Conservation (phyloP, 2,329 filamentous ascomycete species). For the Scedosporium minutisporum region DNA sequence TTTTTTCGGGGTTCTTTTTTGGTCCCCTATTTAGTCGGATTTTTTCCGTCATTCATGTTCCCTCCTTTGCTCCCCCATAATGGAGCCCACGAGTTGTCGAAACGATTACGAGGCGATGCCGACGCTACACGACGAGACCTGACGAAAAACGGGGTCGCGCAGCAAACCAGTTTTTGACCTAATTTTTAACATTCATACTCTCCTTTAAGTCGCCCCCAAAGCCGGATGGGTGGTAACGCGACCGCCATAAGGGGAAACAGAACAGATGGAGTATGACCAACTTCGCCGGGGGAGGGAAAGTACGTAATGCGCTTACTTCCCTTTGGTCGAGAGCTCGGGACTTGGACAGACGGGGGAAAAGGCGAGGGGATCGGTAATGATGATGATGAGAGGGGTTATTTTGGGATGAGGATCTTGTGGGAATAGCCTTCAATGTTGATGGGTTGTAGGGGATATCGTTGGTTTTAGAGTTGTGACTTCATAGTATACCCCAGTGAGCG, state of each 20-base stretch:
- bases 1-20: constrained; percentile 7
- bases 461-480: constrained; percentile 21
- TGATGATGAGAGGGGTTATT: background rate
- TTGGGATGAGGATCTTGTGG: constrained; percentile 10
- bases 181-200: constrained; percentile 4
- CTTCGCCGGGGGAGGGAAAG: background rate
- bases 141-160: background rate
- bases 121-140: constrained; percentile 1
- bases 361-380: background rate
- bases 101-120: constrained; percentile 3
- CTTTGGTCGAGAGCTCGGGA: background rate
- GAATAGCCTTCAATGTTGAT: constrained; percentile 6
- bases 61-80: constrained; percentile 8
- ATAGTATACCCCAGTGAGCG: constrained; percentile 27
- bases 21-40: constrained; percentile 1
- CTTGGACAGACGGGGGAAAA: background rate
- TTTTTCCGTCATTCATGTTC: constrained; percentile 12
- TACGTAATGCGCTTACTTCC: background rate
- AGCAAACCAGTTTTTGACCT: background rate
- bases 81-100: background rate
- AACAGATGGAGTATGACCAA: background rate
- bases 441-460: constrained; percentile 12
- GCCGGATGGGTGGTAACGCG: background rate
- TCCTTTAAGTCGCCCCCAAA: constrained; percentile 1
- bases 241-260: background rate